Conservation (phyloP, 768 basidiomycete genomes). For the Mycena crocata region DNA sequence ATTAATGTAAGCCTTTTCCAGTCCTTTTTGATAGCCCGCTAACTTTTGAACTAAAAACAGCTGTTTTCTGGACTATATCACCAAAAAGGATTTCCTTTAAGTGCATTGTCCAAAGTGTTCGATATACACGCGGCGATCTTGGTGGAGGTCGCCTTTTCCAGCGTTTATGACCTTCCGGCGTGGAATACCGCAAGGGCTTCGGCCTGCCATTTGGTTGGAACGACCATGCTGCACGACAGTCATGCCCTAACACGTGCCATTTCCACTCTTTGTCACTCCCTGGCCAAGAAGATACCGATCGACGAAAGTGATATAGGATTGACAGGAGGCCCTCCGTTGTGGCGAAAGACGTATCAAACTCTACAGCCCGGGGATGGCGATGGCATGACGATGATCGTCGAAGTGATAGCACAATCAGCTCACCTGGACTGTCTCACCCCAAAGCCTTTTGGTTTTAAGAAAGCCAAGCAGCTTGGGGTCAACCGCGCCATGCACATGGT, state of each 20-base stretch:
- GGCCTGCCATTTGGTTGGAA: conserved; percentile 50
- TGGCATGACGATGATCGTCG: conserved; percentile 69
- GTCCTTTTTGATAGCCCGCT: neutral
- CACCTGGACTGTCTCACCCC: conserved; percentile 74
- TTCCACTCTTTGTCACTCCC: conserved; percentile 19
- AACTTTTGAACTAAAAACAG: neutral
- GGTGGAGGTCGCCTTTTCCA: conserved; percentile 51
- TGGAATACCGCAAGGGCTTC: conserved; percentile 51
- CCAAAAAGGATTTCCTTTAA: conserved; percentile 36
- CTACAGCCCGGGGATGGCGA: conserved; percentile 69
- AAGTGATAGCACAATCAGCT: conserved; percentile 66
- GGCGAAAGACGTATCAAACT: conserved; percentile 73
- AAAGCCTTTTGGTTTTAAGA: conserved; percentile 55
- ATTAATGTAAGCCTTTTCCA: conserved; percentile 65
- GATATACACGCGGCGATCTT: conserved; percentile 55
- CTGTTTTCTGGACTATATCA: conserved; percentile 19
- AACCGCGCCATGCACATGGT: conserved; percentile 70
- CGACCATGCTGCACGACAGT: conserved; percentile 17
- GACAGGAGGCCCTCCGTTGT: conserved; percentile 55
- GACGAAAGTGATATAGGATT: conserved; percentile 17
- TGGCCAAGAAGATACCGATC: conserved; percentile 21
- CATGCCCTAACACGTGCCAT: conserved; percentile 27
- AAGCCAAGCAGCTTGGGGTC: conserved; percentile 49
- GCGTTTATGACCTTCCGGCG: conserved; percentile 43
- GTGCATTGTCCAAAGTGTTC: conserved; percentile 44